Evolutionary conservation across 2,329 filamentous ascomycete genomes (phyloP), one percentile per base, ranked within the genome.

Genomic region (Bertia moriformis): DNA sequence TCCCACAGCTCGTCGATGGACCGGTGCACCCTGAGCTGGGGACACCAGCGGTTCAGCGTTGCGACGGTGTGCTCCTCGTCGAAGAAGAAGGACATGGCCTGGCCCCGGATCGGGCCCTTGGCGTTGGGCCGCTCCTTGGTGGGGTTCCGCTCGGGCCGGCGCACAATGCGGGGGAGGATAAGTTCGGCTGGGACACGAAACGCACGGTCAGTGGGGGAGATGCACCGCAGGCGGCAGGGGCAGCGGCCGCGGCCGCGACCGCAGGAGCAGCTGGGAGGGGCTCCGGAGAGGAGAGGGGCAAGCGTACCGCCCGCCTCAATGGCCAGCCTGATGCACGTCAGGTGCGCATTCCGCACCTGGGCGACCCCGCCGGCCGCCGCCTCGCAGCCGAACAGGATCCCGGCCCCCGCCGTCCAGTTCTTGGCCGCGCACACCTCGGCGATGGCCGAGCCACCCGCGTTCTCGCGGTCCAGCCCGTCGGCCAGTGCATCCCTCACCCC

Each of bases 241-340:
- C n/a, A 12, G 24, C 12, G 24, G 24, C 24, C 12, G 12, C 12
- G 24, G 12, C 24, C 24, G 12, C 12, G 24, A 29, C n/a, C n/a
- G 12, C 24, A n/a, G n/a, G n/a, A 12, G 12, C 24, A 12, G n/a
- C 24, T 29, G 12, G 24, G 24, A n/a, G 12, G 24, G 12, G 24
- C n/a, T 12, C 12, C 12, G 24, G 12, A n/a, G 24, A 29, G n/a
- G 24, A 29, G 12, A 29, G n/a, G n/a, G n/a, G n/a, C n/a, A n/a
- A n/a, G 57, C 47, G 46, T 43, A 56, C 65, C 64, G 40, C 65
- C 65, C 32, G 63, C 60, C 51, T 66, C 61, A 20, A 67, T 65
- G 13, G 61, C 62, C 39, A 62, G 57, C 33, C 63, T 57, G 17
- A 68, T 48, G 47, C 65, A 67, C 41, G 58, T 59, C 39, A 67